Evolutionary conservation across 23 red algal genomes (phyloP), one percentile per base, ranked within the genome.

Genomic region (Agarophyton chilense): DNA sequence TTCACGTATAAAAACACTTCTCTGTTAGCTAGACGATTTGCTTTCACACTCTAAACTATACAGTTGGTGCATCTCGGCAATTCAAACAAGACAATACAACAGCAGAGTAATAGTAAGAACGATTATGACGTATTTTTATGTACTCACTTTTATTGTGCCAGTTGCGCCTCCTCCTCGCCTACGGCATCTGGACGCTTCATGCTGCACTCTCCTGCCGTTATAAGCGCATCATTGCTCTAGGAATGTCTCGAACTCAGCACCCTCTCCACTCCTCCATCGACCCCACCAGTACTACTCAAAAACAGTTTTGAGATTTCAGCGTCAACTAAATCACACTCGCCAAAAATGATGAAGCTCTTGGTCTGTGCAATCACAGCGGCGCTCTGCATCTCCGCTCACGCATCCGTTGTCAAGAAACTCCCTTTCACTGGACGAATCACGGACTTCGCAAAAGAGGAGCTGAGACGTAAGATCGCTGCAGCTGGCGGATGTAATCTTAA

Each of bases 401-500:
- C 64, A 40, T 10, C 64, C 39, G 39, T 71, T 71, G 33, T 43
- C 17, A 2, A 71, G 18, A 22, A 38, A 16, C 64, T 71, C 64
- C 33, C 33, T 29, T 2, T 43, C 39, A 78, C 73, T 34, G 47
- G 38, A 11, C 39, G 73, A 10, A 34, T 78, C 32, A 51, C 73
- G 19, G 42, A 13, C 29, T 5, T 18, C 17, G 73, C 40, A 19
- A 13, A 53, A 45, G 73, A 43, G 51, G 73, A 78, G 4, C 39
- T 78, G 34, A 36, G 73, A 36, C 29, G 31, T 19, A 47, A 25
- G 32, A 78, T 78, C 51, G 39, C 4, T 2, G 73, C 73, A 5
- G 73, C 47, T 14, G 73, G 73, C 17, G 73, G 39, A 2, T 78
- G 73, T 52, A 78, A 78, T n/a, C 35, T 45, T 2, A 78, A 78